Base-by-base conservation (phyloP, 2,329 filamentous ascomycete genomes). In the Waltergamsia citrina region DNA sequence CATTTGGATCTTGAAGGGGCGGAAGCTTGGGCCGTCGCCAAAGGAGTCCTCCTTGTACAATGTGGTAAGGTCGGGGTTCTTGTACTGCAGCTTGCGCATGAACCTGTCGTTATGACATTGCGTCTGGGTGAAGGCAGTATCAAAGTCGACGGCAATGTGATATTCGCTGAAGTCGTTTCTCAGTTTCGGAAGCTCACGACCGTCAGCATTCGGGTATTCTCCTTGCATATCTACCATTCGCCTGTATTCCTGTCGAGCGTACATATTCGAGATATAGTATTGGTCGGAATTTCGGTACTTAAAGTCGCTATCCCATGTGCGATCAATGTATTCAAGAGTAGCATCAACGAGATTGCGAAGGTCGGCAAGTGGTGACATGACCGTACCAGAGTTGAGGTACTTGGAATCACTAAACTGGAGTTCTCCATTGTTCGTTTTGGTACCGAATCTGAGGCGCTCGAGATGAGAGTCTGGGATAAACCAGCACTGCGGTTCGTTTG, bases 51-150 rank as follows among this genome's bases (percentile, higher is more conserved):
- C 17, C 2, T 20, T 31, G 5, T 46, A 28, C 16, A 14, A 24
- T 9, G 37, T 34, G 5, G 21, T 50, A 15, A 60, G 50, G 22
- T 60, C 49, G 28, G 61, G 56, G 12, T 48, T 38, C 47, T 69
- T 70, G 23, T 52, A 48, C 4, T 54, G 46, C 0, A 67, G 61
- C 19, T 59, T 54, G 34, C 55, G 59, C 27, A 74, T 56, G 35
- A 72, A 65, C 18, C 51, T 53, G 41, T 73, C 68, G 4, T 53
- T 46, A 3, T 67, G 47, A 7, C 67, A 66, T 43, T 71, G 68
- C 25, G 60, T 54, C 6, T 41, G 43, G 41, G 74, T 69, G 42
- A 70, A 74, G 29, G 66, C 59, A 8, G 38, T 41, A 7, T 46
- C 43, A 8, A 41, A 62, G 37, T 63, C 60, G 35, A 64, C 48